Evolutionary conservation across 495 filamentous ascomycete species (phyloP), one percentile per base, ranked within the genome.

Genomic region (Aspergillus saccharolyticus): DNA sequence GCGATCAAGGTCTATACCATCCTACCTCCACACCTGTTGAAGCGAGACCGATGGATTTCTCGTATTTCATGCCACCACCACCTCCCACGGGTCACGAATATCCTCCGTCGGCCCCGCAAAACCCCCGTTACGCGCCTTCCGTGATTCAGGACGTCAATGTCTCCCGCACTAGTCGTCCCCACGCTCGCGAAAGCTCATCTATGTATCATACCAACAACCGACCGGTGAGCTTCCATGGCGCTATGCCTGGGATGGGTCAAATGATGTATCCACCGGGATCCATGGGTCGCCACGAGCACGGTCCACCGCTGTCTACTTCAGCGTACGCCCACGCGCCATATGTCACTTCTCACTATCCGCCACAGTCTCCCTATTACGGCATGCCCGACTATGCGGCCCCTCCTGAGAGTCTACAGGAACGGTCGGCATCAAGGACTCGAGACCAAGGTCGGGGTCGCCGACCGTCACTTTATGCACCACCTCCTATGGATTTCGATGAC

Each of bases 151-250:
- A 71, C 54, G 70, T 69, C 25, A 56, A 66, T 43, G 66, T 66
- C 55, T 63, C 66, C 39, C 60, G 60, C 56, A 65, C 63, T 44
- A 64, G 55, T 52, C 72, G 65, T 33, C 63, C 69, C 10, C 54
- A 21, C 46, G 46, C 46, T 25, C 46, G 46, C 9, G 21, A 21
- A 12, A 49, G 9, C 16, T 21, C 20, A 9, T 25, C 46, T 10
- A 2, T 49, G 7, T 72, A 74, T 53, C 65, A 75, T 54, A 24
- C 69, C 48, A 66, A 61, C 54, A 65, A 63, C 46, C 68, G 77
- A 53, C 75, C 77, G 17, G 59, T 75, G 57, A 80, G 78, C 54
- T 74, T 70, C 54, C 77, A 81, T 61, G 76, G 67, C 16, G 68
- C 70, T 50, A 63, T 70, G 54, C 66, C 68, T 42, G 57, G 62